Evolutionary conservation across 805 yeast genomes (phyloP), one percentile per base, ranked within the genome.

Genomic region (Wickerhamiella spandovensis): DNA sequence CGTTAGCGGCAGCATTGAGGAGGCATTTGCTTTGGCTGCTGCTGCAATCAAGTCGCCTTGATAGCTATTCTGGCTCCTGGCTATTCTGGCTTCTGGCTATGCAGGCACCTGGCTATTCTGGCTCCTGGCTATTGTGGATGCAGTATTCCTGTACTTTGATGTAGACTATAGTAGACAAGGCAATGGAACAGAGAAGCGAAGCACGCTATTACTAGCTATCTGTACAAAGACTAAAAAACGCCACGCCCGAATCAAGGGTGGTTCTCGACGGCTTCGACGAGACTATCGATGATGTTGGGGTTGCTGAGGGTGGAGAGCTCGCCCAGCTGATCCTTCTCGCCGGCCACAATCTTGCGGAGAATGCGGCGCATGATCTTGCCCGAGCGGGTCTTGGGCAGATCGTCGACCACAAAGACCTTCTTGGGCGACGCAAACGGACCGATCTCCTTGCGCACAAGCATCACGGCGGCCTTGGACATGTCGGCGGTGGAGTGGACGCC

Each of bases 291-390:
- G 53, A 84, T 80, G 53, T 76, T 78, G 18, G 97, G 94, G 67
- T 92, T 86, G 46, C 92, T 79, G 66, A 85, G 73, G 32, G 98
- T 92, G 48, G 94, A 81, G 64, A 83, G 74, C 65, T 90, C 98
- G 56, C 98, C 98, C 59, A 92, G 75, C 65, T 82, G 85, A 58
- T 85, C 95, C 58, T 82, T 94, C 73, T 90, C 97, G 58, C 90
- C 89, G 48, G 92, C 81, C 50, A 88, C 81, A 54, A 90, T 78
- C 72, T 92, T 92, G 72, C 98, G 82, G 69, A 92, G 76, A 55
- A 92, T 84, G 74, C 98, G 85, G 76, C 98, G 84, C 95, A 92
- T 90, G 65, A 92, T 90, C 76, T 92, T 92, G 60, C 98, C 98
- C 10, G 96, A 87, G 72, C 98, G 81, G 22, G 98, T 92, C 78